Evolutionary conservation across 202 grass and related monocot species (phyloP).

Genomic region (Alloteropsis angusta): DNA sequence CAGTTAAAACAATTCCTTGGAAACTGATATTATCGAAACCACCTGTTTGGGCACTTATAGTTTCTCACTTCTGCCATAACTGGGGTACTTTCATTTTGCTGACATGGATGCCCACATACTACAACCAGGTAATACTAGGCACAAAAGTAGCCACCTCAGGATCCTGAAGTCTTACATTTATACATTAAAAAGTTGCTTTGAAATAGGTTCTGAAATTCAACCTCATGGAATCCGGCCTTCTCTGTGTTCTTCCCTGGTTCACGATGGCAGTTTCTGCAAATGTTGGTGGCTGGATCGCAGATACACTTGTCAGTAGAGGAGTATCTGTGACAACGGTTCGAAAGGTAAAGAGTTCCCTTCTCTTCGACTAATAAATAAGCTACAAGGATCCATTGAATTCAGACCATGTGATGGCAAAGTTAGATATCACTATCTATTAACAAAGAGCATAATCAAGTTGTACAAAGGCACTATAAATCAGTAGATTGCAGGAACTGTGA

Average conservation of each 20-base stretch:
- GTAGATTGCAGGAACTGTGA: neutral
- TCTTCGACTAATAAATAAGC: neutral
- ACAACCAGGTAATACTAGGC: slow-evolving; percentile 69
- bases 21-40: slow-evolving; percentile 79
- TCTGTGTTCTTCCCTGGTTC: slow-evolving; percentile 94
- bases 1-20: slow-evolving; percentile 86
- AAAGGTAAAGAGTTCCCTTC: slow-evolving; percentile 47
- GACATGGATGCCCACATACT: slow-evolving; percentile 99
- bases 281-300: slow-evolving; percentile 96
- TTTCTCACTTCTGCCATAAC: slow-evolving; percentile 94
- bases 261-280: slow-evolving; percentile 96
- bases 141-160: neutral
- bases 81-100: slow-evolving; percentile 99
- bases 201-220: slow-evolving; percentile 95
- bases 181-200: neutral
- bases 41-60: slow-evolving; percentile 94
- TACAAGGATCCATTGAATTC: neutral
- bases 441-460: neutral
- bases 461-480: neutral
- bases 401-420: neutral
- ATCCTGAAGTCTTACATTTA: neutral
- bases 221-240: slow-evolving; percentile 81
- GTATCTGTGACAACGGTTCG: slow-evolving; percentile 83
- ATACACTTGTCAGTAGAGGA: slow-evolving; percentile 91
- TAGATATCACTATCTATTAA: neutral